These are phyloP conservation scores for Lentithecium fluviatile DNA, from an alignment of 495 filamentous ascomycete species.

Conservation along the genomic window DNA sequence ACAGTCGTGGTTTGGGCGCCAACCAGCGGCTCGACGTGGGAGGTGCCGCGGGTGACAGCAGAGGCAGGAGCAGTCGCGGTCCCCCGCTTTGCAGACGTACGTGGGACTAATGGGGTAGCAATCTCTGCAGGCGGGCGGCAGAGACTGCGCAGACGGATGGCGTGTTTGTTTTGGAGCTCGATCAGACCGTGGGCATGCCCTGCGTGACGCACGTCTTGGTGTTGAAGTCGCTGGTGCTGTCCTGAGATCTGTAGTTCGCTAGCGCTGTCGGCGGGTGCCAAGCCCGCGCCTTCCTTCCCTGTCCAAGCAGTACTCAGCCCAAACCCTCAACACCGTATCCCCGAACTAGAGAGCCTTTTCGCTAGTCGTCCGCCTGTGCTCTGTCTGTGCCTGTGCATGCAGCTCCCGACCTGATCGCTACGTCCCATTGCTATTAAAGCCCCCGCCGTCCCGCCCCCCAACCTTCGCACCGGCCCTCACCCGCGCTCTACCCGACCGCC, in stretches of 20 bases:
- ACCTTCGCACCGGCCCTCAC: not conserved
- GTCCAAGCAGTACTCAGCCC: not conserved
- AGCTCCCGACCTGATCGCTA: not conserved
- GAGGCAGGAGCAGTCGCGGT: no score
- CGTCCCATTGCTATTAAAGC: not conserved
- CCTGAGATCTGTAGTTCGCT: not conserved
- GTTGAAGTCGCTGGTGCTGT: not conserved
- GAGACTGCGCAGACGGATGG: slow-evolving; percentile 7
- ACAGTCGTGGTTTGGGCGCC: no score
- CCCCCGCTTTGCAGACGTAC: slow-evolving; percentile 15
- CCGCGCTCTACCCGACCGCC: not conserved
- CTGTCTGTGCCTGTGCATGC: not conserved
- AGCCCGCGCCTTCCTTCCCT: no score
- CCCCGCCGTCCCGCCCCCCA: not conserved
- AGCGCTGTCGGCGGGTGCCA: no score
- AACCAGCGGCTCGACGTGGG: no score
- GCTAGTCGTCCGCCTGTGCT: not conserved
- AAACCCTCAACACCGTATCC: not conserved
- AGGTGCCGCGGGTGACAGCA: no score
- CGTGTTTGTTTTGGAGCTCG: not conserved
- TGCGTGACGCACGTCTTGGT: not conserved
- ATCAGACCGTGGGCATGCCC: slow-evolving; percentile 2
- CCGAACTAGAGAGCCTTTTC: not conserved
- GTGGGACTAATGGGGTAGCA: slow-evolving; percentile 11
- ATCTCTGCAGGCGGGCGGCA: slow-evolving; percentile 17